Conservation (phyloP, 1,284 basidiomycete genomes). For the Cerrena zonata region DNA sequence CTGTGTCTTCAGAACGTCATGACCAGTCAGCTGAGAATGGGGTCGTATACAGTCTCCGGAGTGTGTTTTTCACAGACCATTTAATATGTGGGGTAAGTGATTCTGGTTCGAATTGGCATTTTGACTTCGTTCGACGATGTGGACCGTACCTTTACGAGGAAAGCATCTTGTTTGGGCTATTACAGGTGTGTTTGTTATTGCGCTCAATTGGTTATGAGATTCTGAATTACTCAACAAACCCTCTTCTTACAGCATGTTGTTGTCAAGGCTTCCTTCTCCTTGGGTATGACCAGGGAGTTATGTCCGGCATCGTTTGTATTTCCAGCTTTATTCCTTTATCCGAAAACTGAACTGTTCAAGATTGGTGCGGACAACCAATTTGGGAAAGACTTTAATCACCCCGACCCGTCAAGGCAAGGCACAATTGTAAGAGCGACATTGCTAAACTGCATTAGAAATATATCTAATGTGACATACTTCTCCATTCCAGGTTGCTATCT, state of each 20-base stretch:
- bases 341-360: slow-evolving; percentile 14
- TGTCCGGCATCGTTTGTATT: slow-evolving; percentile 38
- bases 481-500: slow-evolving; percentile 22
- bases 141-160: slow-evolving; percentile 32
- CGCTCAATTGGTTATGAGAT: not conserved
- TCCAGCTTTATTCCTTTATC: not conserved
- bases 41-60: not conserved
- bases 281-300: slow-evolving; percentile 44
- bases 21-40: not conserved
- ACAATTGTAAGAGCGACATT: slow-evolving; percentile 30
- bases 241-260: slow-evolving; percentile 30
- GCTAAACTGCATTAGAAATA: not conserved
- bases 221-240: not conserved
- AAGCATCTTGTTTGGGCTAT: slow-evolving; percentile 38
- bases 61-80: not conserved
- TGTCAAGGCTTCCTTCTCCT: slow-evolving; percentile 39
- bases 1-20: not conserved
- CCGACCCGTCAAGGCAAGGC: slow-evolving; percentile 35
- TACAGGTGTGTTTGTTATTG: slow-evolving; percentile 27
- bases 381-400: slow-evolving; percentile 35
- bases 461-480: not conserved
- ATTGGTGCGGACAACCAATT: slow-evolving; percentile 40
- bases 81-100: not conserved
- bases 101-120: not conserved
- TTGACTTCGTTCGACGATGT: slow-evolving; percentile 20